Evolutionary conservation across 2,329 filamentous ascomycete species (phyloP), one percentile per base, ranked within the genome.

Genomic region (Colletotrichum sublineola): DNA sequence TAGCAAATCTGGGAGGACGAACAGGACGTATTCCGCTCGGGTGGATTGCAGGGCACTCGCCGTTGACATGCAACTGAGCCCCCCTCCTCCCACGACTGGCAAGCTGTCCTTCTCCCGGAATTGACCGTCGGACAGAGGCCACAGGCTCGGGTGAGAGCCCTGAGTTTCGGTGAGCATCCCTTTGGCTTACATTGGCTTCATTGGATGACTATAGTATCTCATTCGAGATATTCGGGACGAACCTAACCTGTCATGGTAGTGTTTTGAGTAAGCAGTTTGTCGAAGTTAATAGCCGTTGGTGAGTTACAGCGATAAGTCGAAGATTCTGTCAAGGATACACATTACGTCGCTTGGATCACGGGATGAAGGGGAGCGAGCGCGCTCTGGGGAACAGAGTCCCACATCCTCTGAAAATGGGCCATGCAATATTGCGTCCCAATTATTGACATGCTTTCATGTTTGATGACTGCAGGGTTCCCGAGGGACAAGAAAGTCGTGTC

Each of bases 401-500:
- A 33, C 33, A 1, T 56, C 44, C 46, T 60, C 63, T 53, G 29
- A 24, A 56, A 12, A 46, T 24, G 55, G 20, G 46, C 20, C 62
- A 44, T 58, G 40, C 38, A 31, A 70, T 66, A 60, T 55, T 66
- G 29, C 53, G 24, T 67, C 62, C 24, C 36, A 53, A 46, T 61
- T 67, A 63, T 68, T 52, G 64, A 52, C 68, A 58, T 71, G 57
- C 57, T 71, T 67, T 42, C 53, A 42, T 55, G 68, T 68, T 68
- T 72, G 52, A 68, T 72, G 65, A 60, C 65, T 53, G 60, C 65
- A 72, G 60, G 69, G 65, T 63, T 68, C 18, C 29, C 56, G n/a
- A 52, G 58, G 57, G 42, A 60, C 52, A 60, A 63, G 46, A 60
- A 46, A 8, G 58, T 63, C 52, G 57, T 67, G 68, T 70, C 62